Percentiles rank a stretch among this genome's conserved stretches.
These are phyloP conservation scores for Schoenoplectus tabernaemontani DNA, from an alignment of 202 grass and related monocot genomes.

Conservation along the genomic window DNA sequence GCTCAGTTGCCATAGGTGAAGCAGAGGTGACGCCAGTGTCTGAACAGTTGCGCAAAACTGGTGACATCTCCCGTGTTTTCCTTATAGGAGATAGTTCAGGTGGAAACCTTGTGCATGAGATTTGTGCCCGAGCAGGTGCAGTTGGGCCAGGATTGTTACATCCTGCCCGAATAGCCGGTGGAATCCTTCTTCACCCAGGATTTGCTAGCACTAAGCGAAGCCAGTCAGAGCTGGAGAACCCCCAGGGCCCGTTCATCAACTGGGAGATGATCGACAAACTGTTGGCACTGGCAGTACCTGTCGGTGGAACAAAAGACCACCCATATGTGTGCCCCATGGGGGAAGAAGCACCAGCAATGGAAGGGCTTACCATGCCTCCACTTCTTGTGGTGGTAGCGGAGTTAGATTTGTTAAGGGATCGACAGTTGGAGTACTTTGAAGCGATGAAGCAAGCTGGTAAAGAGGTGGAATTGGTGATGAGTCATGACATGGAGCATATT, in stretches of 20 bases:
- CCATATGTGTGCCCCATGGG: conserved; percentile 37
- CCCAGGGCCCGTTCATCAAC: conserved; percentile 31
- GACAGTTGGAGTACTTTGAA: conserved; percentile 48
- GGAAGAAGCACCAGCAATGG: conserved; percentile 20
- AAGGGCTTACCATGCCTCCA: conserved; percentile 30
- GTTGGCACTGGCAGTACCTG: conserved; percentile 28
- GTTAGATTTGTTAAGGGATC: conserved; percentile 35
- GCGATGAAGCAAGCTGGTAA: conserved; percentile 37
- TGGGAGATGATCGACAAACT: conserved; percentile 51
- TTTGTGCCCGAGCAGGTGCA: conserved; percentile 4
- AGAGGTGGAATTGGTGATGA: conserved; percentile 33
- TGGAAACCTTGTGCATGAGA: conserved; percentile 50
- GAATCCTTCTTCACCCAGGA: conserved; percentile 38
- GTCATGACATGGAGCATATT: conserved; percentile 32
- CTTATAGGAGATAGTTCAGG: conserved; percentile 65
- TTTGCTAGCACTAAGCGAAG: conserved; percentile 34
- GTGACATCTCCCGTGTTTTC: conserved; percentile 56
- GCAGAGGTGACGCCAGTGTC: background rate
- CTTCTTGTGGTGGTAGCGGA: conserved; percentile 41
- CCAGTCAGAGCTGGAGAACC: conserved; percentile 47
- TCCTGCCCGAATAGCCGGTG: conserved; percentile 37
- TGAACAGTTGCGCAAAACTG: background rate
- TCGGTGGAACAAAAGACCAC: conserved; percentile 43
- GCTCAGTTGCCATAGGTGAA: background rate
- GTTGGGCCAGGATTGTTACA: background rate